Evolutionary conservation across 2,329 filamentous ascomycete genomes (phyloP).

Genomic region (Cordyceps pruinosa): DNA sequence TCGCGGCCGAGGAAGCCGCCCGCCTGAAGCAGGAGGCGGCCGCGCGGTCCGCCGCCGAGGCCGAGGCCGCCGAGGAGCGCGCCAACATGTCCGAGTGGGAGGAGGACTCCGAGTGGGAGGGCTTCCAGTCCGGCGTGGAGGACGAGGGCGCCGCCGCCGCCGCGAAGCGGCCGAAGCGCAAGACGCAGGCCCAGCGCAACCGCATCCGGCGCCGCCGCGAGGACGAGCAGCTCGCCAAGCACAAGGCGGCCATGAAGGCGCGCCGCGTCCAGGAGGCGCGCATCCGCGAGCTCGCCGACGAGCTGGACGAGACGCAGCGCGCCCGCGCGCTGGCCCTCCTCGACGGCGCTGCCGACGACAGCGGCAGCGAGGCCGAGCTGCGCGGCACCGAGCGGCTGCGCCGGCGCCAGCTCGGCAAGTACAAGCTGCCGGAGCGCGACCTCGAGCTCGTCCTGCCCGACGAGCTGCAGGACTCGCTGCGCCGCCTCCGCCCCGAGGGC

Average conservation of each 20-base stretch:
- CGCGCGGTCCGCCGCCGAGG: slow-evolving; percentile 62
- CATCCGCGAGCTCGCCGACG: slow-evolving; percentile 56
- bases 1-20: slow-evolving; percentile 61
- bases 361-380: slow-evolving; percentile 53
- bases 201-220: slow-evolving; percentile 84
- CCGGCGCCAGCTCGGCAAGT: slow-evolving; percentile 66
- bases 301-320: slow-evolving; percentile 52
- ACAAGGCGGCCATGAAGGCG: slow-evolving; percentile 68
- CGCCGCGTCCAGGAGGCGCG: slow-evolving; percentile 64
- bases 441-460: slow-evolving; percentile 77
- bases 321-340: slow-evolving; percentile 32
- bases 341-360: slow-evolving; percentile 33
- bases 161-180: slow-evolving; percentile 69
- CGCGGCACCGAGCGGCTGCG: slow-evolving; percentile 46
- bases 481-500: slow-evolving; percentile 87
- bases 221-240: slow-evolving; percentile 68
- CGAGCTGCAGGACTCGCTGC: slow-evolving; percentile 73
- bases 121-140: slow-evolving; percentile 74
- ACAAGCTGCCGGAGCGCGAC: slow-evolving; percentile 67
- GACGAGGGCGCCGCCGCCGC: slow-evolving; percentile 48
- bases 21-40: slow-evolving; percentile 60
- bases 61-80: slow-evolving; percentile 64
- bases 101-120: slow-evolving; percentile 88
- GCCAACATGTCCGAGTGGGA: slow-evolving; percentile 65
- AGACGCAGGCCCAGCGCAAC: slow-evolving; percentile 81